Evolutionary conservation across 495 filamentous ascomycete species (phyloP).

Genomic region (Trichoderma asperelloides): DNA sequence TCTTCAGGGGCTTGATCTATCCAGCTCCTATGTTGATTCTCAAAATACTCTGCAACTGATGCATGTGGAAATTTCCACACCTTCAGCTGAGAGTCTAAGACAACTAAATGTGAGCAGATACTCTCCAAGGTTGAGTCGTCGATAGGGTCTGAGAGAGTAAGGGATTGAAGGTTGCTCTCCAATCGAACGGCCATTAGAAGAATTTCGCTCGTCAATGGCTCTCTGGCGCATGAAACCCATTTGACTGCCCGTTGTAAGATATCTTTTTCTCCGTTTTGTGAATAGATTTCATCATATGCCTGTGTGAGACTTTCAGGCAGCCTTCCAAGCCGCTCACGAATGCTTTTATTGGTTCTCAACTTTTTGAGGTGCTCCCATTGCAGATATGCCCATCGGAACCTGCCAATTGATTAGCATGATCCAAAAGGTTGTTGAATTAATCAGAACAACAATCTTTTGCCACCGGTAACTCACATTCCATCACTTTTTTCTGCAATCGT

Average conservation of each 20-base stretch:
- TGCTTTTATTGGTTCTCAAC: neutral
- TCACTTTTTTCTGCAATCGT: neutral
- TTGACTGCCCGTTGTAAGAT: neutral
- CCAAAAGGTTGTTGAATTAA: neutral
- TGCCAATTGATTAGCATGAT: neutral
- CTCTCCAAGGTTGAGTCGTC: neutral
- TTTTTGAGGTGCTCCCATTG: constrained; percentile 1
- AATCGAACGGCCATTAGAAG: neutral
- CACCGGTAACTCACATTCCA: neutral
- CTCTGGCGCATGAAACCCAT: neutral
- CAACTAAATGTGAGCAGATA: neutral
- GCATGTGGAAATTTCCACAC: neutral
- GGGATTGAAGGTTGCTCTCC: neutral
- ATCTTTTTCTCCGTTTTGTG: neutral
- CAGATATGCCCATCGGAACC: neutral
- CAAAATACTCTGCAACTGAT: constrained; percentile 2
- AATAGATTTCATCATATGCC: neutral
- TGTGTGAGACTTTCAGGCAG: neutral
- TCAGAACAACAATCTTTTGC: neutral
- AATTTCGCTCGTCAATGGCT: neutral
- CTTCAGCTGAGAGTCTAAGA: neutral
- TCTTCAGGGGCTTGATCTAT: neutral
- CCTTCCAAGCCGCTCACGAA: neutral
- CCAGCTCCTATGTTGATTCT: neutral
- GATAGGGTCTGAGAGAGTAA: neutral